Conservation (phyloP, 331 rosid species). For the Malus hybrid region DNA sequence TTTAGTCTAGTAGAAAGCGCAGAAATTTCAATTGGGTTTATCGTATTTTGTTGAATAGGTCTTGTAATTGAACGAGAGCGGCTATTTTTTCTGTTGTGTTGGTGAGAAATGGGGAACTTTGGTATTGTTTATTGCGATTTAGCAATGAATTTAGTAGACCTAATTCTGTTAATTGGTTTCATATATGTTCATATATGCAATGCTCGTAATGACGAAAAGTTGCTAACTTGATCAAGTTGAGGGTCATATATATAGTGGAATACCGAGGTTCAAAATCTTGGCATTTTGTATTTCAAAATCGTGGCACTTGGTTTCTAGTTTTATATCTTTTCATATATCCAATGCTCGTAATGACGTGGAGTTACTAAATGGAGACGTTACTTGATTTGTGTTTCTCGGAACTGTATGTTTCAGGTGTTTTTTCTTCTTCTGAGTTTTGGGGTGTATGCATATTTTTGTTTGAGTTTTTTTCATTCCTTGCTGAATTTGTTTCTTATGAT, state of each 20-base stretch:
- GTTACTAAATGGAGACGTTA: no score
- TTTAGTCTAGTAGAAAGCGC: not conserved
- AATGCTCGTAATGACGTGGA: no score
- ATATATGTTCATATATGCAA: not conserved
- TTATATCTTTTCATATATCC: no score
- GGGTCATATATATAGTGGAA: not conserved
- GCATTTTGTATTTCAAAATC: not conserved
- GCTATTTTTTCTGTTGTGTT: not conserved
- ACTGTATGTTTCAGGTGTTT: not conserved
- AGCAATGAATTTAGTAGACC: not conserved
- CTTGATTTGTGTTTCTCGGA: not conserved
- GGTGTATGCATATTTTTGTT: no score
- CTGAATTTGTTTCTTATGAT: not conserved
- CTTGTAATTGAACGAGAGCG: not conserved
- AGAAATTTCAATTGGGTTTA: not conserved
- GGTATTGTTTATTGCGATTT: not conserved
- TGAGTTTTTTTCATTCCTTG: not conserved
- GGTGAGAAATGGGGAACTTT: not conserved
- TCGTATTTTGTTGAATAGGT: not conserved
- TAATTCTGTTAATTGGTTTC: not conserved
- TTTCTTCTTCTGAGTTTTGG: not conserved
- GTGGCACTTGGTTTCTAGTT: no score
- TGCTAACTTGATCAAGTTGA: not conserved
- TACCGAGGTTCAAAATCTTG: not conserved
- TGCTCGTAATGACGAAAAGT: not conserved